Percentiles rank a stretch among this genome's conserved stretches.
These are phyloP conservation scores for Phytophthora rubi DNA, from an alignment of 352 stramenopile species.

Conservation along the genomic window DNA sequence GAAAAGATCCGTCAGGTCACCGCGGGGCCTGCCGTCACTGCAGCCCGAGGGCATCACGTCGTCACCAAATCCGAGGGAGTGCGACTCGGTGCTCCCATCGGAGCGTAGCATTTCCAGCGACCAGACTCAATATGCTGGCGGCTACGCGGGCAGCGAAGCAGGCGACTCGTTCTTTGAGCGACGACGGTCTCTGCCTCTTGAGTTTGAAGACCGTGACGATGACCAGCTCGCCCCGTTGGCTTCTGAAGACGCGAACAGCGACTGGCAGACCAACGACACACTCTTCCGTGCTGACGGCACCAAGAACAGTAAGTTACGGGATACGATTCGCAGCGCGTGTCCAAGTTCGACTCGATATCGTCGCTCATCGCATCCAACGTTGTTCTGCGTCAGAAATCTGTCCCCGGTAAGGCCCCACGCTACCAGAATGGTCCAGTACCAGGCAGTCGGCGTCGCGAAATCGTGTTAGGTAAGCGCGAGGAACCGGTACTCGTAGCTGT, in stretches of 20 bases:
- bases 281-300: constrained; percentile 90
- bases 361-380: constrained; percentile 85
- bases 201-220: constrained; percentile 25
- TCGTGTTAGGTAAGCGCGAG: constrained; percentile 70
- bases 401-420: constrained; percentile 23
- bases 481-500: constrained; percentile 69
- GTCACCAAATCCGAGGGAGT: constrained; percentile 61
- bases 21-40: constrained; percentile 37
- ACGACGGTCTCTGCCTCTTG: constrained; percentile 15
- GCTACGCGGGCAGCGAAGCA: constrained; percentile 18
- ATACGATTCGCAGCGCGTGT: constrained; percentile 83
- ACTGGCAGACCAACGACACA: constrained; percentile 78
- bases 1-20: constrained; percentile 18
- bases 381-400: constrained; percentile 59
- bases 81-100: constrained; percentile 61
- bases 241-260: constrained; percentile 38
- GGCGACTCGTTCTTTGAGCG: constrained; percentile 20
- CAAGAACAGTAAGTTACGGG: constrained; percentile 84
- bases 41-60: constrained; percentile 38
- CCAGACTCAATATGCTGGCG: constrained; percentile 29
- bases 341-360: constrained; percentile 92
- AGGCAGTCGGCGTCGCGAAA: constrained; percentile 43
- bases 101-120: constrained; percentile 59
- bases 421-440: constrained; percentile 11
- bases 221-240: constrained; percentile 13